Evolutionary conservation across 1,284 basidiomycete genomes (phyloP).

Genomic region (Stereum hirsutum): DNA sequence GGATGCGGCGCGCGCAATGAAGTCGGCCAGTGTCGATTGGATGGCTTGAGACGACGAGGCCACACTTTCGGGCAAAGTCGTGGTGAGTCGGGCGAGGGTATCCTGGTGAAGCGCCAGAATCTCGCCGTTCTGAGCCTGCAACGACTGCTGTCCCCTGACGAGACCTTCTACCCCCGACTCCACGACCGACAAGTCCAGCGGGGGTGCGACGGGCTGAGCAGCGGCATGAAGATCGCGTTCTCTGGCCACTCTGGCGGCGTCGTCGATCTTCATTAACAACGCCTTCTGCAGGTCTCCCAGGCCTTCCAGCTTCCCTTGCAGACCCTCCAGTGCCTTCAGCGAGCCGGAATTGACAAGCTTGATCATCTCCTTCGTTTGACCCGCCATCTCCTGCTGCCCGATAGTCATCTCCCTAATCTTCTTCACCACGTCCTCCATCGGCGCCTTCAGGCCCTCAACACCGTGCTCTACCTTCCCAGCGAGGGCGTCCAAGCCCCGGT

Average conservation of each 20-base stretch:
- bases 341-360: too few relatives aligned
- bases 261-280: slow-evolving; percentile 30
- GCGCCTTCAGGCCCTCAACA: slow-evolving; percentile 37
- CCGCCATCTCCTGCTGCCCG: slow-evolving; percentile 32
- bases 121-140: slow-evolving; percentile 38
- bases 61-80: slow-evolving; percentile 46
- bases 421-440: slow-evolving; percentile 30
- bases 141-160: slow-evolving; percentile 30
- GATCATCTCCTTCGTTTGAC: slow-evolving; percentile 28
- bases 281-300: slow-evolving; percentile 33
- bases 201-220: slow-evolving; percentile 11
- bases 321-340: slow-evolving; percentile 18
- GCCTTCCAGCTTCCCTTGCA: slow-evolving; percentile 20
- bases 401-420: slow-evolving; percentile 30
- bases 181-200: slow-evolving; percentile 27
- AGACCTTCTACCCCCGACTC: slow-evolving; percentile 36
- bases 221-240: slow-evolving; percentile 21
- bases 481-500: slow-evolving; percentile 54
- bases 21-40: slow-evolving; percentile 52
- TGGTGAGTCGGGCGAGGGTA: slow-evolving; percentile 40
- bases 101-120: slow-evolving; percentile 39
- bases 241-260: slow-evolving; percentile 28
- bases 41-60: slow-evolving; percentile 43
- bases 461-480: slow-evolving; percentile 46
- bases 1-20: slow-evolving; percentile 44